Evolutionary conservation across 2,329 filamentous ascomycete species (phyloP).

Genomic region (Alternaria triticimaculans): DNA sequence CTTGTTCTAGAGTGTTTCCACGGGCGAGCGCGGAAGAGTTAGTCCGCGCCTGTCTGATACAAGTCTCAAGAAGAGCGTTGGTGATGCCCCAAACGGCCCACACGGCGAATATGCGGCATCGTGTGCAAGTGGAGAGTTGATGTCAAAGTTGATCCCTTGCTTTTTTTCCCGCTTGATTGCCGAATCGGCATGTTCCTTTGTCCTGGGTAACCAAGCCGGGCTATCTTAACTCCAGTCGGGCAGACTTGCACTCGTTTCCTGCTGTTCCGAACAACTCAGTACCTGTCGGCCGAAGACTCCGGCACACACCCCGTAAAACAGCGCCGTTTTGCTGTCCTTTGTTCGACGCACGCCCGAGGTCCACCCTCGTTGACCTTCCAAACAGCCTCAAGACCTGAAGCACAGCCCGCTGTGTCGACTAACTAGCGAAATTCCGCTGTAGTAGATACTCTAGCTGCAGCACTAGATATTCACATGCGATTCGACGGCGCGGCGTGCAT

Average conservation of each 20-base stretch:
- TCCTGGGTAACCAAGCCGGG: background rate
- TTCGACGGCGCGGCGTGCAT: background rate
- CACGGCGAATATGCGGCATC: constrained; percentile 7
- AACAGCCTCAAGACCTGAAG: background rate
- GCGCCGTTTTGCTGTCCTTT: background rate
- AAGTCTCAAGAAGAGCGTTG: background rate
- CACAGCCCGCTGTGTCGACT: background rate
- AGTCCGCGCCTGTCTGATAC: background rate
- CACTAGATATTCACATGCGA: background rate
- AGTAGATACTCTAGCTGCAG: background rate
- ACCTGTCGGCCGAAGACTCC: background rate
- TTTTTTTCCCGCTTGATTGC: background rate
- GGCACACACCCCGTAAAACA: background rate
- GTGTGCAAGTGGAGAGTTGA: background rate
- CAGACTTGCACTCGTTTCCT: constrained; percentile 1
- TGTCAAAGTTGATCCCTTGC: background rate
- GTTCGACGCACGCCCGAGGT: background rate
- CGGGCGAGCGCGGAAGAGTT: background rate
- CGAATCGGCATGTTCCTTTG: background rate
- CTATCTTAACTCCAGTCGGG: background rate
- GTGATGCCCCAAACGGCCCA: background rate
- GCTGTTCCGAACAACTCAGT: background rate
- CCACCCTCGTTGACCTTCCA: background rate
- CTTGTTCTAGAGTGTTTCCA: background rate
- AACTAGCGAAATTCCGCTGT: background rate